These are phyloP conservation scores for Myxozyma neglecta DNA, from an alignment of 805 yeast genomes.

Conservation along the genomic window DNA sequence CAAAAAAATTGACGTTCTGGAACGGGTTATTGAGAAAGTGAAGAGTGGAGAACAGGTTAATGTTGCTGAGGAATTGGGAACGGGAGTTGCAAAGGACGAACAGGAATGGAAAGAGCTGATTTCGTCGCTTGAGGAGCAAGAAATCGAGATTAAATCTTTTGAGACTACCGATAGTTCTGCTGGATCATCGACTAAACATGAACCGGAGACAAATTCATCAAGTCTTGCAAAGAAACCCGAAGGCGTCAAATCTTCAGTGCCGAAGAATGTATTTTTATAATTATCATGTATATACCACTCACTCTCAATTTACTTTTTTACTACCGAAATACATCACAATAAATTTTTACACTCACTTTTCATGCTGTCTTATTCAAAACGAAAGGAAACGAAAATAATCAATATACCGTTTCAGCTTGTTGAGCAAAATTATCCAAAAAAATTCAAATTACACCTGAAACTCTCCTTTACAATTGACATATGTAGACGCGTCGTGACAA, in stretches of 20 bases:
- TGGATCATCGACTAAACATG: neutral
- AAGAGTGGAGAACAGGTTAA: conserved; percentile 17
- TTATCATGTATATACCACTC: neutral
- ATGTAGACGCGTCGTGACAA: too few relatives aligned
- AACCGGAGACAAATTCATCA: neutral
- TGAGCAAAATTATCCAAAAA: too few relatives aligned
- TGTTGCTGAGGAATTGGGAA: conserved; percentile 25
- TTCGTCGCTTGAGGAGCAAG: conserved; percentile 18
- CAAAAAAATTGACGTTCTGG: conserved; percentile 13
- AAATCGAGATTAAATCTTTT: conserved; percentile 3
- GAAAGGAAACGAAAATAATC: too few relatives aligned
- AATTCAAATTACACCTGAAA: too few relatives aligned
- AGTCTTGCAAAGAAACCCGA: neutral
- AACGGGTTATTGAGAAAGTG: conserved; percentile 17
- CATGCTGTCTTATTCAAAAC: too few relatives aligned
- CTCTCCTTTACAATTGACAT: too few relatives aligned
- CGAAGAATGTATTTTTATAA: conserved; percentile 16
- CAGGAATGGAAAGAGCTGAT: conserved; percentile 23
- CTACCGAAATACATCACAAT: too few relatives aligned
- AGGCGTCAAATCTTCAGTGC: neutral
- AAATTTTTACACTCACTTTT: neutral
- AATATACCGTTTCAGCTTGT: too few relatives aligned
- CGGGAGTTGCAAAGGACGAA: conserved; percentile 25
- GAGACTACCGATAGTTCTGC: neutral
- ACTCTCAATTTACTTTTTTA: neutral